Percentiles rank a stretch among this genome's conserved stretches.
phyloP scores from a whole-genome alignment of 2,329 filamentous ascomycete genomes.

The Metarhizium brunneum region DNA sequence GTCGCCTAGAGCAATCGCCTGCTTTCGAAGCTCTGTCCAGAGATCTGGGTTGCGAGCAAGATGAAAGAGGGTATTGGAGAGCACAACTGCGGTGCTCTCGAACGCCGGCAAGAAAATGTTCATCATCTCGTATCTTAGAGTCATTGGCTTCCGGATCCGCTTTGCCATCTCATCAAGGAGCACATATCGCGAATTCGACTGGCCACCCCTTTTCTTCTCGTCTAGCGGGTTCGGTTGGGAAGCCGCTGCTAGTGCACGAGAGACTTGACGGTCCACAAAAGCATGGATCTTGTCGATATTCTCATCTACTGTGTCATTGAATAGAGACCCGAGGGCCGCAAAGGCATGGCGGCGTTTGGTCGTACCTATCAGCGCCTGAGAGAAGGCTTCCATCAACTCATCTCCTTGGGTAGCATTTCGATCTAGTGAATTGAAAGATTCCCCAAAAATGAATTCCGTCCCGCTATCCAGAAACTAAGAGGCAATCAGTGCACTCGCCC shows the following conservation, averaged over 20 bases:
- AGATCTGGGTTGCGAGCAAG: constrained; percentile 3
- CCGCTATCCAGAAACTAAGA: constrained; percentile 5
- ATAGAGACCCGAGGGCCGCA: not conserved
- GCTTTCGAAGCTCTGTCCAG: constrained; percentile 5
- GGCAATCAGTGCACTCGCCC: not conserved
- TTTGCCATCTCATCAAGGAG: constrained; percentile 6
- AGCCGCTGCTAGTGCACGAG: constrained; percentile 1
- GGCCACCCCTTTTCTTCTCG: not conserved
- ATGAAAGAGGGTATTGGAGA: constrained; percentile 5
- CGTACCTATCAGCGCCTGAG: not conserved
- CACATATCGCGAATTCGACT: not conserved
- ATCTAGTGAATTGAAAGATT: constrained; percentile 1
- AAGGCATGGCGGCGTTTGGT: constrained; percentile 2
- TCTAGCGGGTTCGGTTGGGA: not conserved
- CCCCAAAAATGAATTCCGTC: constrained; percentile 6
- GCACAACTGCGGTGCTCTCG: constrained; percentile 1
- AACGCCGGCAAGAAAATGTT: constrained; percentile 6
- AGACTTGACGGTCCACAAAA: constrained; percentile 5
- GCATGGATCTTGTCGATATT: constrained; percentile 5
- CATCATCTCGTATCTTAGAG: constrained; percentile 5
- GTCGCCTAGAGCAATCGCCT: constrained; percentile 3
- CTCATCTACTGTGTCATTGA: not conserved
- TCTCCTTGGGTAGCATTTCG: constrained; percentile 1
- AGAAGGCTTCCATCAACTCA: constrained; percentile 2
- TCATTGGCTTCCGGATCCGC: not conserved